Evolutionary conservation across 2,329 filamentous ascomycete species (phyloP).

Genomic region (Epichloe elymi): DNA sequence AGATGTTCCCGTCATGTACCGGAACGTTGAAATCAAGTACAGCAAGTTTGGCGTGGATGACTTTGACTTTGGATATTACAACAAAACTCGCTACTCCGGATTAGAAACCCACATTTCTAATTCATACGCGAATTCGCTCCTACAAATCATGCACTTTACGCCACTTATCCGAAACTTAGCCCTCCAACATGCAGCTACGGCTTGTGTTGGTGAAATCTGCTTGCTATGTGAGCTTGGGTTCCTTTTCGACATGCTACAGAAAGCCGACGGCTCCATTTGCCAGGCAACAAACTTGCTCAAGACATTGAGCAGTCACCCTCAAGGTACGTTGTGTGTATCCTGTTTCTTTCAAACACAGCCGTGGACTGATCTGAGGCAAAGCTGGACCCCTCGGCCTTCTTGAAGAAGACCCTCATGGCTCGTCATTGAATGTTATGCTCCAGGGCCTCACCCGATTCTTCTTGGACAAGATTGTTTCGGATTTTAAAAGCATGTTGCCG

Average conservation of each 20-base stretch:
- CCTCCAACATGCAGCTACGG: slow-evolving; percentile 74
- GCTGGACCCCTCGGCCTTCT: slow-evolving; percentile 65
- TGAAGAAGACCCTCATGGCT: slow-evolving; percentile 67
- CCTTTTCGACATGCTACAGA: slow-evolving; percentile 95
- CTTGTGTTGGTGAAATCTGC: slow-evolving; percentile 72
- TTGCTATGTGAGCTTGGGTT: slow-evolving; percentile 90
- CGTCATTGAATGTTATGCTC: slow-evolving; percentile 66
- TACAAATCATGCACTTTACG: slow-evolving; percentile 87
- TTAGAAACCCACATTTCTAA: slow-evolving; percentile 94
- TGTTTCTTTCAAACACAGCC: background rate
- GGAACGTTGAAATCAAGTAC: slow-evolving; percentile 95
- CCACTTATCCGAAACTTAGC: slow-evolving; percentile 79
- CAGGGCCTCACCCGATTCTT: slow-evolving; percentile 80
- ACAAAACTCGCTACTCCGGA: slow-evolving; percentile 82
- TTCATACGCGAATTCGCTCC: slow-evolving; percentile 83
- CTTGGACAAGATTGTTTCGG: slow-evolving; percentile 64
- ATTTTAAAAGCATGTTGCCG: slow-evolving; percentile 57
- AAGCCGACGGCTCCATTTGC: slow-evolving; percentile 84
- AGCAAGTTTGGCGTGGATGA: slow-evolving; percentile 99
- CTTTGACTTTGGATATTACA: slow-evolving; percentile 96
- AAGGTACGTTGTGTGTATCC: slow-evolving; percentile 33
- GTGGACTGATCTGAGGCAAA: slow-evolving; percentile 14
- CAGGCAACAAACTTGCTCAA: slow-evolving; percentile 93
- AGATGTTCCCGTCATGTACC: slow-evolving; percentile 79
- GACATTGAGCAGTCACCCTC: slow-evolving; percentile 70